A percentile compares a stretch with the other conserved stretches of the same genome.
Conservation (phyloP, 2,329 filamentous ascomycete species). For the Venturia aucupariae region DNA sequence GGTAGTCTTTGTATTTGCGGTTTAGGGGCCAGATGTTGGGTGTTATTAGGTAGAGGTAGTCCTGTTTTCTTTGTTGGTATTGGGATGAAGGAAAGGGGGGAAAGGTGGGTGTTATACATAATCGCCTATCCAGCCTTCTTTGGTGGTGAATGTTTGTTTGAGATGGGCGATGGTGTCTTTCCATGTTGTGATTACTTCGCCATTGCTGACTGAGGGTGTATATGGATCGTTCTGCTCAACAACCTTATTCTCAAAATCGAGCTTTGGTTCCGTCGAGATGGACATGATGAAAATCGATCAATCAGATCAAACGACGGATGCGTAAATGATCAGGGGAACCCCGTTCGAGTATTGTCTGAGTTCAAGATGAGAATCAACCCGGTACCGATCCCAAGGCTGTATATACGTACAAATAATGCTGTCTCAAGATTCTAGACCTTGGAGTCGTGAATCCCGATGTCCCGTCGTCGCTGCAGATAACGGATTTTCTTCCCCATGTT, state of each 20-base stretch:
- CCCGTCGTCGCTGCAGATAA: not conserved
- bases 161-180: slow-evolving; percentile 8
- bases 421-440: not conserved
- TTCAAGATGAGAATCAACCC: not conserved
- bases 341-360: not conserved
- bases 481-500: not conserved
- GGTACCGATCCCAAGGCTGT: not conserved
- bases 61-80: slow-evolving; percentile 19
- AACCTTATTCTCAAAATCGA: slow-evolving; percentile 5
- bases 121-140: slow-evolving; percentile 32
- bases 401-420: not conserved
- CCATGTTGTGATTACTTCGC: slow-evolving; percentile 9
- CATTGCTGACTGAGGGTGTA: slow-evolving; percentile 10
- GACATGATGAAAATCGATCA: not conserved
- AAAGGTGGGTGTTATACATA: slow-evolving; percentile 23
- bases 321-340: no score
- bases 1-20: slow-evolving; percentile 22
- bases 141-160: slow-evolving; percentile 23
- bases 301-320: not conserved
- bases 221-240: not conserved
- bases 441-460: not conserved
- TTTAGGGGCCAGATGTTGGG: slow-evolving; percentile 22
- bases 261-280: not conserved
- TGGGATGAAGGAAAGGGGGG: not conserved
- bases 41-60: slow-evolving; percentile 26